Conservation (phyloP, 345 rosid genomes). For the Arabidopsis thaliana region DNA sequence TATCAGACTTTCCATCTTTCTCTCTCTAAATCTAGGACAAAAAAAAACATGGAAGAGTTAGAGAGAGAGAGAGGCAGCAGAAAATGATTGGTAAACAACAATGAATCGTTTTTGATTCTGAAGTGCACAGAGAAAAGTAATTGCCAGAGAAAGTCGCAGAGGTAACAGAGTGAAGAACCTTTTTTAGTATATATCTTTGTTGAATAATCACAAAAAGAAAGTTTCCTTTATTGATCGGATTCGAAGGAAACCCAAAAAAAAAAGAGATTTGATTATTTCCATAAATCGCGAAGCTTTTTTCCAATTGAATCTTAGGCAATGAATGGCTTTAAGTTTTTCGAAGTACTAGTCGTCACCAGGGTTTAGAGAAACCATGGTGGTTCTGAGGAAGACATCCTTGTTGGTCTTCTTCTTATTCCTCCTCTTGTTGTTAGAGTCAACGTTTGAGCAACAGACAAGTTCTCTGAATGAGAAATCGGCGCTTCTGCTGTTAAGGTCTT, state of each 20-base stretch:
- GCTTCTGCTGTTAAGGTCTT: slow-evolving; percentile 75
- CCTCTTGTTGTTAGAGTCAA: slow-evolving; percentile 55
- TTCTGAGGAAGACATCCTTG: slow-evolving; percentile 45
- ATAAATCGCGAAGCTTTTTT: slow-evolving; percentile 28
- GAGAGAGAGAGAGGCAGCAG: slow-evolving; percentile 23
- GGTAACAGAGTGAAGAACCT: slow-evolving; percentile 34
- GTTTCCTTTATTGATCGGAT: slow-evolving; percentile 27
- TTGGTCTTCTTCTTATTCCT: slow-evolving; percentile 49
- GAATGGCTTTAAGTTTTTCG: slow-evolving; percentile 35
- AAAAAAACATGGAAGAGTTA: slow-evolving; percentile 47
- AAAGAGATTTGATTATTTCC: background rate
- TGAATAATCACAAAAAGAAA: slow-evolving; percentile 15
- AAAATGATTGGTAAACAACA: slow-evolving; percentile 46
- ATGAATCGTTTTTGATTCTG: slow-evolving; percentile 32
- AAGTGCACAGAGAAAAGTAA: slow-evolving; percentile 12
- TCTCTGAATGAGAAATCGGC: slow-evolving; percentile 64
- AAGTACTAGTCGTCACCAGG: slow-evolving; percentile 27
- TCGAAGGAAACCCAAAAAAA: background rate
- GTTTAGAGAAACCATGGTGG: slow-evolving; percentile 65
- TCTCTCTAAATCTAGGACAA: slow-evolving; percentile 44
- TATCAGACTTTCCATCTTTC: slow-evolving; percentile 28
- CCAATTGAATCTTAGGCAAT: background rate
- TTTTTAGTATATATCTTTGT: slow-evolving; percentile 5
- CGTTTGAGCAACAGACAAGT: slow-evolving; percentile 68
- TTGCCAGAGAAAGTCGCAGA: slow-evolving; percentile 38